A percentile compares a stretch with the other conserved stretches of the same genome.
phyloP scores from a whole-genome alignment of 352 stramenopile species.

The Nothophytophthora sp. region DNA sequence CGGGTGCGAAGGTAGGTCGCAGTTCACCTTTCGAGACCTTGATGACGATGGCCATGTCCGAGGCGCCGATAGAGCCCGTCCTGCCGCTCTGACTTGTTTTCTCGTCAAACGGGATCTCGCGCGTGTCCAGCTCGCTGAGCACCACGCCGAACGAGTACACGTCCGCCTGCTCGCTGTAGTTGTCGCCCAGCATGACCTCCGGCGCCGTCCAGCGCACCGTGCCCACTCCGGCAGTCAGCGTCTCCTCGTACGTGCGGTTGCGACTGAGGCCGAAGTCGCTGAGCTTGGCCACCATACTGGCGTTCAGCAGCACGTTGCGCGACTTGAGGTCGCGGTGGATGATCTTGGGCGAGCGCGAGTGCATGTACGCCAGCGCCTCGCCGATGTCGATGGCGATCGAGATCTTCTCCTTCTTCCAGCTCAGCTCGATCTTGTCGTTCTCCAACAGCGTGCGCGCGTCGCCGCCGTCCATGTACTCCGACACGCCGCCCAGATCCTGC shows the following conservation, averaged over 20 bases:
- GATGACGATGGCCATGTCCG: constrained; percentile 69
- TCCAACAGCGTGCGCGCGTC: constrained; percentile 84
- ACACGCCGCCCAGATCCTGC: constrained; percentile 76
- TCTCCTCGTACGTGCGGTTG: constrained; percentile 87
- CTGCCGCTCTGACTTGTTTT: no score
- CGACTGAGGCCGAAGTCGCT: constrained; percentile 84
- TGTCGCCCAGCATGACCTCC: constrained; percentile 88
- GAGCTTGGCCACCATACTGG: constrained; percentile 81
- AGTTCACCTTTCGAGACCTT: constrained; percentile 66
- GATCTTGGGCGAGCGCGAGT: constrained; percentile 80
- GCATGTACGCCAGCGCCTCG: constrained; percentile 82
- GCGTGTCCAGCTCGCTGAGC: constrained; percentile 85
- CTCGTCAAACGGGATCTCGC: constrained; percentile 87
- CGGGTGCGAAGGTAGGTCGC: constrained; percentile 47
- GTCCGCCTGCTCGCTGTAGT: constrained; percentile 86
- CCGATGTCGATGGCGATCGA: constrained; percentile 84
- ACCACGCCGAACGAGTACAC: constrained; percentile 91
- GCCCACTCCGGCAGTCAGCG: constrained; percentile 77
- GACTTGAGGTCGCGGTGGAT: constrained; percentile 88
- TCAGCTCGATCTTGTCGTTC: constrained; percentile 79
- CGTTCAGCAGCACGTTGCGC: constrained; percentile 80
- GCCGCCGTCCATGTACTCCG: constrained; percentile 87
- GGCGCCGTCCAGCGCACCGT: constrained; percentile 87
- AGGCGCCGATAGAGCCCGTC: no score
- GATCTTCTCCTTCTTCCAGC: constrained; percentile 84